A percentile compares a stretch with the other conserved stretches of the same genome.
These are phyloP conservation scores for Akanthomyces dipterigenus DNA, from an alignment of 2,329 filamentous ascomycete species.

Conservation along the genomic window DNA sequence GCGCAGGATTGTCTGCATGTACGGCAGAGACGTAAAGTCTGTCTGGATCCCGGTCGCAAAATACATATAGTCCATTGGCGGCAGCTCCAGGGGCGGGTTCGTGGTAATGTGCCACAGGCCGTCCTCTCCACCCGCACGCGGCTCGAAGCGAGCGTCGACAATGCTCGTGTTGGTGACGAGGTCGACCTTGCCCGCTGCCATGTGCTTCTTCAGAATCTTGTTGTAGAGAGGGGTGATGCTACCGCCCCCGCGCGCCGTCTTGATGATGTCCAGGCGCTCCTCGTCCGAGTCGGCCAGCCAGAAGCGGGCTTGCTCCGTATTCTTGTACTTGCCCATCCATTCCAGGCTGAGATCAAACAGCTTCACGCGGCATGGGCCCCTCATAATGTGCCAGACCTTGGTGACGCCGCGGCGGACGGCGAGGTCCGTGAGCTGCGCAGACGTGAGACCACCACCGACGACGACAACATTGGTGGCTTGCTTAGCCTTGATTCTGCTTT, in stretches of 20 bases:
- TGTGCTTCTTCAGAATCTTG: conserved; percentile 58
- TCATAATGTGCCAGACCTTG: conserved; percentile 65
- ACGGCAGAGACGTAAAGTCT: conserved; percentile 53
- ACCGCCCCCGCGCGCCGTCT: conserved; percentile 64
- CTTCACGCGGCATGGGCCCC: conserved; percentile 55
- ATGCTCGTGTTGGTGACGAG: conserved; percentile 55
- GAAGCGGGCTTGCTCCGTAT: conserved; percentile 68
- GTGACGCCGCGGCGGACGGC: conserved; percentile 57
- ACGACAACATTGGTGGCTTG: conserved; percentile 58
- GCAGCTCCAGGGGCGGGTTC: conserved; percentile 44
- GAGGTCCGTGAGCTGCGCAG: conserved; percentile 65
- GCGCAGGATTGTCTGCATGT: conserved; percentile 51
- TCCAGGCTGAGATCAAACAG: conserved; percentile 70
- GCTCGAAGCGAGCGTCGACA: conserved; percentile 42
- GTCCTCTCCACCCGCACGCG: conserved; percentile 23
- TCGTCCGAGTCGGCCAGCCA: conserved; percentile 69
- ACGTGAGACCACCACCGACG: conserved; percentile 69
- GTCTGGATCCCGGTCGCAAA: conserved; percentile 68
- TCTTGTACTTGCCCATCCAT: conserved; percentile 80
- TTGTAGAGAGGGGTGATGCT: conserved; percentile 65
- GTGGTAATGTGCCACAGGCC: conserved; percentile 39
- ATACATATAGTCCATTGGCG: conserved; percentile 61
- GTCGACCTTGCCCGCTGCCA: conserved; percentile 42
- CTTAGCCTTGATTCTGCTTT: conserved; percentile 36
- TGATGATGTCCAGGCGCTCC: conserved; percentile 60